A percentile compares a stretch with the other conserved stretches of the same genome.
phyloP scores from a whole-genome alignment of 352 stramenopile species.

The Phytophthora melonis region DNA sequence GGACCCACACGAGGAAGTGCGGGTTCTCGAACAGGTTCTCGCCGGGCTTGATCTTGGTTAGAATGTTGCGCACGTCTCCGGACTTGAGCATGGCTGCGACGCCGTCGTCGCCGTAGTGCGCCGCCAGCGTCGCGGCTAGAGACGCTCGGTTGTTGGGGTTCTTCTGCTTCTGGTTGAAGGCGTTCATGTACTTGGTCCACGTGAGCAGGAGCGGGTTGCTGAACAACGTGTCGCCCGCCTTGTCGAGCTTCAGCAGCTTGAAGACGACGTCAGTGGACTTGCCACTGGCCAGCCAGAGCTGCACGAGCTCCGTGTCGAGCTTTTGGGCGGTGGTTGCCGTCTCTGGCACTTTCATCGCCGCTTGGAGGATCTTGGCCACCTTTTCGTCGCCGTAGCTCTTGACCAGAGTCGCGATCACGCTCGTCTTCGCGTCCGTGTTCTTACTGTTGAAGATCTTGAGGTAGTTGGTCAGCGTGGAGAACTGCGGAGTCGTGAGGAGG shows the following conservation, averaged over 20 bases:
- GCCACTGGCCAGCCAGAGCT: background rate
- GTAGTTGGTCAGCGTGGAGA: background rate
- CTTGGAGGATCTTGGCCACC: background rate
- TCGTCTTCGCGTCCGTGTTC: background rate
- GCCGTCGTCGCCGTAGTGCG: background rate
- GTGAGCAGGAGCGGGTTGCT: background rate
- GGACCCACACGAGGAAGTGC: background rate
- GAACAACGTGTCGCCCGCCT: background rate
- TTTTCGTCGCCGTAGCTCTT: background rate
- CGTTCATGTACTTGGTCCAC: background rate
- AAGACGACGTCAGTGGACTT: background rate
- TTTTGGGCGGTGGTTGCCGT: background rate
- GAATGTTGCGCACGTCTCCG: background rate
- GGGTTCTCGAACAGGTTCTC: background rate
- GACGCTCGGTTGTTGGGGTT: background rate
- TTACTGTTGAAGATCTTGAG: background rate
- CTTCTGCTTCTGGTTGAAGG: background rate
- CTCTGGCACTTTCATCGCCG: background rate
- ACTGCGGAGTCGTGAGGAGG: background rate
- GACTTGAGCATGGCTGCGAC: background rate
- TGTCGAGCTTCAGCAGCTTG: background rate
- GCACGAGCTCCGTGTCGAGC: background rate
- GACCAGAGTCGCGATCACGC: background rate
- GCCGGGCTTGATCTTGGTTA: background rate
- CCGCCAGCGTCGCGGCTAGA: background rate